phyloP scores from a whole-genome alignment of 345 rosid species.

The Euclidium syriacum region DNA sequence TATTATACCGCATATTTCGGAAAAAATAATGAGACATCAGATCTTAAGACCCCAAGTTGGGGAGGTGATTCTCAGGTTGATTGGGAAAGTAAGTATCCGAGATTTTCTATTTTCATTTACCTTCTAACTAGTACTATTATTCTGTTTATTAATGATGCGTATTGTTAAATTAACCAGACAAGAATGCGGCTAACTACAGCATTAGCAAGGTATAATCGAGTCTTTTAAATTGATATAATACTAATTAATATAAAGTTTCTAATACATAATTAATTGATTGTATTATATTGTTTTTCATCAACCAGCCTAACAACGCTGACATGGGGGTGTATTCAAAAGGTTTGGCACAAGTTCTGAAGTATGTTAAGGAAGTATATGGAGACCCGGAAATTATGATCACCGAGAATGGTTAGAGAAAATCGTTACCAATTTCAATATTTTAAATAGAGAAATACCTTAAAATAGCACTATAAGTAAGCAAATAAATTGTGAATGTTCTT shows the following conservation, averaged over 20 bases:
- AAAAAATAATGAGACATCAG: neutral
- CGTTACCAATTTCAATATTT: too few relatives aligned
- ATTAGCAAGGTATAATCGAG: constrained; percentile 18
- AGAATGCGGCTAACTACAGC: constrained; percentile 6
- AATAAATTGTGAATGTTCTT: neutral
- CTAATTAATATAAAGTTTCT: neutral
- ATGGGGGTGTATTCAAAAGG: constrained; percentile 27
- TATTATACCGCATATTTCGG: constrained; percentile 37
- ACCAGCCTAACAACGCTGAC: constrained; percentile 17
- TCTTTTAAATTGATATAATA: too few relatives aligned
- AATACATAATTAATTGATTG: neutral
- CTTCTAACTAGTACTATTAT: too few relatives aligned
- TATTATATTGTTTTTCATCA: neutral
- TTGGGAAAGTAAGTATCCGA: constrained; percentile 31
- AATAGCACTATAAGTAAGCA: too few relatives aligned
- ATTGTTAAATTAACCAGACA: constrained; percentile 14
- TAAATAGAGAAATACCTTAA: too few relatives aligned
- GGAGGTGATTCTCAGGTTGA: constrained; percentile 30
- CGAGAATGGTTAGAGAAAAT: constrained; percentile 44
- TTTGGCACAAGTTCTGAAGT: constrained; percentile 31
- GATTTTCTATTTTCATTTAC: neutral
- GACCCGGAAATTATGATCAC: constrained; percentile 39
- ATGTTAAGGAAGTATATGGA: constrained; percentile 35
- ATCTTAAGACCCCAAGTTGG: constrained; percentile 28
- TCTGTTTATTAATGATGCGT: neutral